These are phyloP conservation scores for Fusarium papillatum DNA, from an alignment of 2,329 filamentous ascomycete genomes.

Conservation along the genomic window DNA sequence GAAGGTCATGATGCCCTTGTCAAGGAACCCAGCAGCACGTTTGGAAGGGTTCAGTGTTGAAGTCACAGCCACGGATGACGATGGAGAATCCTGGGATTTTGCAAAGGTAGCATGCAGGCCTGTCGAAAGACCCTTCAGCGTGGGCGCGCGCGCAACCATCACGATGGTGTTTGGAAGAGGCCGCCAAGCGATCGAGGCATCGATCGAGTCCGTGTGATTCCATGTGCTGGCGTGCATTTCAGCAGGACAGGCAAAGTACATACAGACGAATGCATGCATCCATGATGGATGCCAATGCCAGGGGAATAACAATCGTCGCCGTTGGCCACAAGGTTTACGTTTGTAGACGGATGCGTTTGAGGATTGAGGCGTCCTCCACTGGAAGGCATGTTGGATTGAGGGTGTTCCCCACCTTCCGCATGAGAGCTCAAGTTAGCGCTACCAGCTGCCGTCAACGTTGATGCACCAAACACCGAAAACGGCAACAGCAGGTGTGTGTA, in stretches of 20 bases:
- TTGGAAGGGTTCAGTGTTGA: slow-evolving; percentile 4
- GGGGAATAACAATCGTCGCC: not conserved
- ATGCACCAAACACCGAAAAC: slow-evolving; percentile 1
- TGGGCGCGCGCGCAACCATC: slow-evolving; percentile 31
- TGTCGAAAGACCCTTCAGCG: slow-evolving; percentile 38
- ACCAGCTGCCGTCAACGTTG: not conserved
- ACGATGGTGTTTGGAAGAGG: not conserved
- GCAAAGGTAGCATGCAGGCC: slow-evolving; percentile 24
- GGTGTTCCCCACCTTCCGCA: slow-evolving; percentile 1
- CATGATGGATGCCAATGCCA: not conserved
- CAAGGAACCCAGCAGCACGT: not conserved
- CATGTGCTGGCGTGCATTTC: not conserved
- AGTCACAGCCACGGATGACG: slow-evolving; percentile 11
- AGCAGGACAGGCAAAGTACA: not conserved
- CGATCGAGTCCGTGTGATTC: not conserved
- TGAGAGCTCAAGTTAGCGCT: not conserved
- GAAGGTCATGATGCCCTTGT: slow-evolving; percentile 19
- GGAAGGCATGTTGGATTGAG: not conserved
- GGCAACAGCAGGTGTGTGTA: not conserved
- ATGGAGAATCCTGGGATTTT: slow-evolving; percentile 1
- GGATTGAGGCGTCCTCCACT: not conserved
- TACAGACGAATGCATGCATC: not conserved
- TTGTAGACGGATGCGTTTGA: not conserved
- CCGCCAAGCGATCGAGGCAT: not conserved
- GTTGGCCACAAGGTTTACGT: not conserved